Conservation (phyloP, 78 protist genomes). For the Tieghemostelium lacteum region DNA sequence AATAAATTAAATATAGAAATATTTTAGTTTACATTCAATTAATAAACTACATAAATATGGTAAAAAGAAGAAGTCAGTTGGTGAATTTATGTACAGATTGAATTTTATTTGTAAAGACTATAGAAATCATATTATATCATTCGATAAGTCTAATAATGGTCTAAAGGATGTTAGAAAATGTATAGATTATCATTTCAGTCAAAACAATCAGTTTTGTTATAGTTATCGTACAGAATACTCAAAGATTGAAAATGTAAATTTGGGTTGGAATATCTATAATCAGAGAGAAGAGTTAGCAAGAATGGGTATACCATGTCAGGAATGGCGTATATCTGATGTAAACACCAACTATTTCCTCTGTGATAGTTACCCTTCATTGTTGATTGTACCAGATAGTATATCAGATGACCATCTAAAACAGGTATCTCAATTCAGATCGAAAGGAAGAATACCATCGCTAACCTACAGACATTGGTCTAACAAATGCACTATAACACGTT, state of each 20-base stretch:
- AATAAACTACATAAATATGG: slow-evolving; percentile 40
- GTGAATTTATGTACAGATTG: slow-evolving; percentile 51
- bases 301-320: slow-evolving; percentile 81
- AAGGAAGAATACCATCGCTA: slow-evolving; percentile 88
- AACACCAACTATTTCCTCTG: slow-evolving; percentile 74
- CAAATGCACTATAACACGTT: slow-evolving; percentile 81
- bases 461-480: slow-evolving; percentile 79
- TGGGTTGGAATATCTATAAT: slow-evolving; percentile 69
- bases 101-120: slow-evolving; percentile 60
- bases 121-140: slow-evolving; percentile 42
- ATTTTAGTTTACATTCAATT: slow-evolving; percentile 59
- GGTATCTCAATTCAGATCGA: slow-evolving; percentile 78
- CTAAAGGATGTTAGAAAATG: slow-evolving; percentile 67
- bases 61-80: slow-evolving; percentile 46
- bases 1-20: slow-evolving; percentile 14
- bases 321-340: slow-evolving; percentile 81
- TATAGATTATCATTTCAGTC: background rate
- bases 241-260: slow-evolving; percentile 1
- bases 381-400: slow-evolving; percentile 72
- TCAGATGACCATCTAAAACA: slow-evolving; percentile 62
- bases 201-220: slow-evolving; percentile 29
- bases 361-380: slow-evolving; percentile 79
- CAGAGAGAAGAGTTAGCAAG: slow-evolving; percentile 71
- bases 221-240: slow-evolving; percentile 8
- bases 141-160: slow-evolving; percentile 26